These are phyloP conservation scores for Dichotomopilus funicola DNA, from an alignment of 2,329 filamentous ascomycete species.

Conservation along the genomic window DNA sequence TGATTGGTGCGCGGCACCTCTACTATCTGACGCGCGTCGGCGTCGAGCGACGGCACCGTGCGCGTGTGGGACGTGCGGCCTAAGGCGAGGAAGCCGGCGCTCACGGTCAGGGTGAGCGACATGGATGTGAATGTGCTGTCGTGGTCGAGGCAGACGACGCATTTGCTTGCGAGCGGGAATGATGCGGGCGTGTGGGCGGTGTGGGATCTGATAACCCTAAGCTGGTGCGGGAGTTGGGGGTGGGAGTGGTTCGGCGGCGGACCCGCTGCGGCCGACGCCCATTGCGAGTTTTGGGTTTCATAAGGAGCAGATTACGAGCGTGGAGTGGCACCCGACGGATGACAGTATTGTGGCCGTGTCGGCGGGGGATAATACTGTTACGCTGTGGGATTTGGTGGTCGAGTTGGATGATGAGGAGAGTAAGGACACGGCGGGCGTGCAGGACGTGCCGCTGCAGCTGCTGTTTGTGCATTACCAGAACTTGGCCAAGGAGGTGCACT, in stretches of 20 bases:
- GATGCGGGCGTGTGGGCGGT: slow-evolving; percentile 93
- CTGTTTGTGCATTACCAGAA: slow-evolving; percentile 97
- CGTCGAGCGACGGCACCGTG: slow-evolving; percentile 87
- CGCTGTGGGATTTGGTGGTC: slow-evolving; percentile 92
- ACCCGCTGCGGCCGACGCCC: slow-evolving; percentile 57
- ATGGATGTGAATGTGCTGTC: slow-evolving; percentile 94
- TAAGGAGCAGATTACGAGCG: slow-evolving; percentile 89
- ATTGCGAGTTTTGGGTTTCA: slow-evolving; percentile 95
- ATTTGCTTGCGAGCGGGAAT: slow-evolving; percentile 85
- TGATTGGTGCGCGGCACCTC: too few relatives aligned
- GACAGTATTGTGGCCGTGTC: slow-evolving; percentile 93
- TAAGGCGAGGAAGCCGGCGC: slow-evolving; percentile 80
- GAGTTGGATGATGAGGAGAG: slow-evolving; percentile 97
- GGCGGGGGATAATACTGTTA: slow-evolving; percentile 88
- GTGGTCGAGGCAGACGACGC: slow-evolving; percentile 83
- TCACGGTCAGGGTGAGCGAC: slow-evolving; percentile 76
- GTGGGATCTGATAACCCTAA: too few relatives aligned
- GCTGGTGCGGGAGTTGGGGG: slow-evolving; percentile 77
- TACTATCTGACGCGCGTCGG: too few relatives aligned
- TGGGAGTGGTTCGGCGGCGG: slow-evolving; percentile 31
- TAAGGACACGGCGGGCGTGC: slow-evolving; percentile 76
- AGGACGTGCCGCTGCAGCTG: slow-evolving; percentile 88
- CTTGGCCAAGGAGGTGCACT: slow-evolving; percentile 91
- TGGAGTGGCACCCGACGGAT: slow-evolving; percentile 97
- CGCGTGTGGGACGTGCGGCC: slow-evolving; percentile 93